Evolutionary conservation across 768 basidiomycete genomes (phyloP), one percentile per base, ranked within the genome.

Genomic region (Boletus rubroflammeus): DNA sequence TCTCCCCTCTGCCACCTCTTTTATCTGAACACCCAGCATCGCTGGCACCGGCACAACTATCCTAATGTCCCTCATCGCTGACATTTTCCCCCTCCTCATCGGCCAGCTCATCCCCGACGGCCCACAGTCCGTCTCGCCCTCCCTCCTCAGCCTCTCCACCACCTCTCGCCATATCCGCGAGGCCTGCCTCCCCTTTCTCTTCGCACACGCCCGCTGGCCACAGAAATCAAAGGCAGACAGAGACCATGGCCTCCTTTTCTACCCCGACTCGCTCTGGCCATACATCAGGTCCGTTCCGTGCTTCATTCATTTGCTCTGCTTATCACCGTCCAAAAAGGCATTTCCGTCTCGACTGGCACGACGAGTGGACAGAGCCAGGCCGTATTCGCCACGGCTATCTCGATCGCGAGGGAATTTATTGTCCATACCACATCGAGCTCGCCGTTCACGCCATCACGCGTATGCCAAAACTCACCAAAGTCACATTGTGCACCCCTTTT

Each of bases 361-460:
- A 73, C 53, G 70, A 72, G 44, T 72, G 70, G 70, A 70, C 70
- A 29, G 70, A 72, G 31, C 72, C 70, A 1, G 65, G 60, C 21
- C 70, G 70, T n/a, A 59, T 72, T 21, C 71, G 71, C 49, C 44
- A 68, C 25, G 70, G 70, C 26, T 58, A 59, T 23, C 54, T 69
- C 29, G 70, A 70, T 59, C 70, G 67, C 45, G 67, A 72, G 8
- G 62, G 59, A 42, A 67, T 67, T 40, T 73, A 73, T 19, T 63
- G 62, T 38, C 65, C 70, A 0, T n/a, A 57, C 47, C 56, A 70
- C 51, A 53, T 72, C 38, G 65, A 66, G 3, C 60, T 62, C 29
- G 59, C 58, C 53, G 41, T 65, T 5, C 43, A 57, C 23, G 70
- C 70, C 44, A 36, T 72, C 52, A 51, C 58, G 5, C 50, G 45